Evolutionary conservation across 1,139 yeast species (phyloP).

Genomic region (Scheffersomyces stambukii): DNA sequence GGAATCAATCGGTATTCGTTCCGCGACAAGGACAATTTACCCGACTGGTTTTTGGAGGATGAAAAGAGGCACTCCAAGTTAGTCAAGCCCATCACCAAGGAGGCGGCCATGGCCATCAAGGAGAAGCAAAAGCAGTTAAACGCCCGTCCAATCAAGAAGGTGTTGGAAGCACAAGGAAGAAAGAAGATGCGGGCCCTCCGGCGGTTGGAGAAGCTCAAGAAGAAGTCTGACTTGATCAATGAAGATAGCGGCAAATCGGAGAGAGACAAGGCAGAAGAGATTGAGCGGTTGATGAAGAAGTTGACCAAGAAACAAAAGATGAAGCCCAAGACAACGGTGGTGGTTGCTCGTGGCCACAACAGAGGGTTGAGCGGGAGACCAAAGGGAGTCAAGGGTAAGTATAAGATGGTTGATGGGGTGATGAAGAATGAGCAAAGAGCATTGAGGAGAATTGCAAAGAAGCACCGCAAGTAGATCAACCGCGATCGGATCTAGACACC

Average conservation of each 20-base stretch:
- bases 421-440: constrained; percentile 97
- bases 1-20: constrained; percentile 90
- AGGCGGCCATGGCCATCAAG: constrained; percentile 88
- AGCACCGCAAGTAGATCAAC: constrained; percentile 43
- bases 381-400: constrained; percentile 92
- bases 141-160: constrained; percentile 98
- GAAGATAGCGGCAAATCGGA: constrained; percentile 87
- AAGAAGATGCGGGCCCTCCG: constrained; percentile 91
- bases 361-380: constrained; percentile 93
- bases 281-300: constrained; percentile 78
- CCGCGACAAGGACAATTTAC: constrained; percentile 85
- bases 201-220: constrained; percentile 84
- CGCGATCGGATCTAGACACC: too few species aligned
- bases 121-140: constrained; percentile 87
- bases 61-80: constrained; percentile 84
- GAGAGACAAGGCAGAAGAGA: constrained; percentile 91
- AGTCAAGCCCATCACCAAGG: constrained; percentile 89
- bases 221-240: constrained; percentile 88
- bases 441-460: constrained; percentile 82
- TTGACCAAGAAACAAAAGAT: constrained; percentile 70
- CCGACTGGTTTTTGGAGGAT: constrained; percentile 95
- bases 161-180: constrained; percentile 93
- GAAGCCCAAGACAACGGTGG: constrained; percentile 82
- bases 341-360: constrained; percentile 84
- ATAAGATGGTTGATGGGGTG: constrained; percentile 98